These are phyloP conservation scores for Neurospora sp. DNA, from an alignment of 495 filamentous ascomycete genomes.

Conservation along the genomic window DNA sequence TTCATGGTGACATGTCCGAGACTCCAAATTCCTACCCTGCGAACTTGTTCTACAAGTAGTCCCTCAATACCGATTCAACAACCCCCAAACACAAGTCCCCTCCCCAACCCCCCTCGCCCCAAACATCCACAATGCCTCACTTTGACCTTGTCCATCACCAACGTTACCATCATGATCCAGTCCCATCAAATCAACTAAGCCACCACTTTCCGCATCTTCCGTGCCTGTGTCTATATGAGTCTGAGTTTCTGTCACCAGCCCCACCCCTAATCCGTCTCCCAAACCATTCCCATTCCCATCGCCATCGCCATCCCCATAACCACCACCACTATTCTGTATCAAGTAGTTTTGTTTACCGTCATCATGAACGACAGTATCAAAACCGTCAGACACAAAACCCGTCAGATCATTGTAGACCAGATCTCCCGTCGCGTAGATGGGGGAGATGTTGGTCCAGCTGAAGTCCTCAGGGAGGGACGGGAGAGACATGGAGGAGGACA, in stretches of 20 bases:
- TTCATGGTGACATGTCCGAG: not conserved
- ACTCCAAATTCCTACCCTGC: too few relatives aligned
- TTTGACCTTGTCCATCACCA: not conserved
- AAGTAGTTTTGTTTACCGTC: not conserved
- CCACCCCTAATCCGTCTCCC: not conserved
- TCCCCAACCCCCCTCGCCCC: constrained; percentile 37
- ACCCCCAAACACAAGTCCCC: constrained; percentile 40
- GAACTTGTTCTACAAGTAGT: too few relatives aligned
- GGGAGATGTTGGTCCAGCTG: constrained; percentile 37
- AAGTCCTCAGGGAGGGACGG: constrained; percentile 31
- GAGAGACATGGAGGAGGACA: constrained; percentile 10
- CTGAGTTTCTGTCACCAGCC: not conserved
- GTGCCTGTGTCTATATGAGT: too few relatives aligned
- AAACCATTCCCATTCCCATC: not conserved
- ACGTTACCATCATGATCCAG: not conserved
- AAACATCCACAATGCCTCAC: constrained; percentile 17
- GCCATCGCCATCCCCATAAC: not conserved
- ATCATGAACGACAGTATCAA: not conserved
- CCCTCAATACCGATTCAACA: constrained; percentile 40
- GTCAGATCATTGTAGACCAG: constrained; percentile 42
- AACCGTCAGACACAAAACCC: constrained; percentile 17
- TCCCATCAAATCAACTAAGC: not conserved
- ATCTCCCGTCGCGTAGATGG: constrained; percentile 45
- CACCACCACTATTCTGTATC: not conserved
- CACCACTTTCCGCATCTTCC: constrained; percentile 13